phyloP scores from a whole-genome alignment of 208 protist genomes.

The Crithidia sp. region DNA sequence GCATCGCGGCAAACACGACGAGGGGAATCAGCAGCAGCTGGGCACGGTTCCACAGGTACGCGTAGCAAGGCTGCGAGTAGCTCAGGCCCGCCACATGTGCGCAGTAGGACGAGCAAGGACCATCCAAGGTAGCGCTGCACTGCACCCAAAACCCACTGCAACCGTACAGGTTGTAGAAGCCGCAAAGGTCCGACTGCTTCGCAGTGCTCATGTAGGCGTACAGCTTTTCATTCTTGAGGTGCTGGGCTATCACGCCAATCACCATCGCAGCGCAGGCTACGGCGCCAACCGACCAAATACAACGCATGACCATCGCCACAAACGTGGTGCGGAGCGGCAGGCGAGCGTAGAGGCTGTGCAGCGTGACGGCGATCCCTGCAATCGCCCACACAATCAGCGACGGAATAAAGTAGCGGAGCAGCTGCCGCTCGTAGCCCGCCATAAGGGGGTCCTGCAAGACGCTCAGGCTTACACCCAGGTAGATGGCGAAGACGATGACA shows the following conservation, averaged over 20 bases:
- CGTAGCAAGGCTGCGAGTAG: neutral
- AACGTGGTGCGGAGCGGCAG: conserved; percentile 9
- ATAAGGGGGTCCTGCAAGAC: conserved; percentile 7
- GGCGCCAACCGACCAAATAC: neutral
- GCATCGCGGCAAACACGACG: neutral
- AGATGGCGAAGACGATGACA: conserved; percentile 11
- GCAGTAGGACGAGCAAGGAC: neutral
- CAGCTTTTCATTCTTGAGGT: conserved; percentile 1
- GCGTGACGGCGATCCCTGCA: neutral
- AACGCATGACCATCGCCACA: neutral
- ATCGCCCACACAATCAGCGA: conserved; percentile 10
- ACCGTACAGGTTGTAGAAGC: neutral
- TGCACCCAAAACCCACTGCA: neutral
- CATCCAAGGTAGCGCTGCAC: neutral
- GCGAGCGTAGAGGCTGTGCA: conserved; percentile 6
- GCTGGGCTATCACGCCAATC: neutral
- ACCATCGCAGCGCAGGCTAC: neutral
- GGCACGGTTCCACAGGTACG: conserved; percentile 2
- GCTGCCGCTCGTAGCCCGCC: neutral
- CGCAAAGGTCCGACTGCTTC: neutral
- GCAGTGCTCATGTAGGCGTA: neutral
- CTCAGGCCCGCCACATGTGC: neutral
- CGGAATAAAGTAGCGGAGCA: neutral
- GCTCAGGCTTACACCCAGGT: conserved; percentile 3
- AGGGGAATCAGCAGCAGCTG: conserved; percentile 1